phyloP scores from a whole-genome alignment of 345 rosid genomes.

The Hibiscus mutabilis region DNA sequence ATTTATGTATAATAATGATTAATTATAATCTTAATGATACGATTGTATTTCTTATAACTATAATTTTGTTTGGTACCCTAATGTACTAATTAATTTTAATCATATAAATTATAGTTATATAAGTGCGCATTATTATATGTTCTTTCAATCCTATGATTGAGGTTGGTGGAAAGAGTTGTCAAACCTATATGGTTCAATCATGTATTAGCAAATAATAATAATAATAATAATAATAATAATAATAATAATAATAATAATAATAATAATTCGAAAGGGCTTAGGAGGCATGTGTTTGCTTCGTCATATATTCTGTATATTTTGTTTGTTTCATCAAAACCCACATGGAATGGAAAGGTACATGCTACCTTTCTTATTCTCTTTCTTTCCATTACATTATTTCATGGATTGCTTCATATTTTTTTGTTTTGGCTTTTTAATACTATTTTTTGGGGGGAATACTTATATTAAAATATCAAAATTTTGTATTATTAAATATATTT shows the following conservation, averaged over 20 bases:
- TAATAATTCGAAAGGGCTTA: neutral
- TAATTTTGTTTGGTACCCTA: too few species aligned
- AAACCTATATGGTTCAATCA: neutral
- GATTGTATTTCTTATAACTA: too few species aligned
- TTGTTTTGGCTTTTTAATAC: too few species aligned
- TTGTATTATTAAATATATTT: neutral
- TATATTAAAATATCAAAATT: neutral
- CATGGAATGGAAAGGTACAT: constrained; percentile 2
- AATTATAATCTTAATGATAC: too few species aligned
- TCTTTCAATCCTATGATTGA: neutral
- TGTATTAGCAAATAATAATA: neutral
- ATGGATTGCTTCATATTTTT: neutral
- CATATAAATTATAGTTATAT: too few species aligned
- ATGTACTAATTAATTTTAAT: neutral
- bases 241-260: too few species aligned
- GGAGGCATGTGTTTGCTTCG: constrained; percentile 6
- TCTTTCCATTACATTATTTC: neutral
- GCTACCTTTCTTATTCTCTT: neutral
- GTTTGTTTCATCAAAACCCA: neutral
- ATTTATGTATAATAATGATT: too few species aligned
- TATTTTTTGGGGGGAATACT: too few species aligned
- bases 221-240: neutral
- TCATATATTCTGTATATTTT: neutral
- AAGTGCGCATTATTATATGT: neutral
- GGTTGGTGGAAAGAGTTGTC: constrained; percentile 8